Percentiles rank a stretch among this genome's conserved stretches.
These are phyloP conservation scores for Diaporthe nobilis DNA, from an alignment of 2,329 filamentous ascomycete genomes.

Conservation along the genomic window DNA sequence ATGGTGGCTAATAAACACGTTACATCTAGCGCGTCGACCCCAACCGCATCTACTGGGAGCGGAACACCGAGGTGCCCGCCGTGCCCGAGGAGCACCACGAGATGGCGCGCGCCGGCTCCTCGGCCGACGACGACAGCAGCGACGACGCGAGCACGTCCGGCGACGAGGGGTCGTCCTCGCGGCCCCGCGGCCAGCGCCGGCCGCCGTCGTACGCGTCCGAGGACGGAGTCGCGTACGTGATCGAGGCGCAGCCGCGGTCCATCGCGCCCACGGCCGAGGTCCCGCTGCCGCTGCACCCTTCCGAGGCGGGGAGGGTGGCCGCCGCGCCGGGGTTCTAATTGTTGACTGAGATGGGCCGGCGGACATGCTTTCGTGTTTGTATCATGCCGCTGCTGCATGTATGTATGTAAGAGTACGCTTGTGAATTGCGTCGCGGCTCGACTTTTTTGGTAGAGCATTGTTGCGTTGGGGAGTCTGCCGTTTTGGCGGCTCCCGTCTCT, in stretches of 20 bases:
- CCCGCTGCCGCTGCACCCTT: conserved; percentile 63
- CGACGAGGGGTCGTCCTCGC: conserved; percentile 37
- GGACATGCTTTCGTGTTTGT: background rate
- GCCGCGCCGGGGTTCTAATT: conserved; percentile 46
- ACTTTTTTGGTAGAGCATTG: background rate
- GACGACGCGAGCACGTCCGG: conserved; percentile 27
- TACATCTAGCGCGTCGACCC: conserved; percentile 78
- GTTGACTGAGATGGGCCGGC: background rate
- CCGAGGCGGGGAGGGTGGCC: conserved; percentile 56
- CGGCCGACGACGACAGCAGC: conserved; percentile 44
- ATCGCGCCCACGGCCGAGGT: conserved; percentile 59
- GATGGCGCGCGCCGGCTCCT: conserved; percentile 4
- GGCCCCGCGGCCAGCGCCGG: conserved; percentile 56
- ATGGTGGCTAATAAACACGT: background rate
- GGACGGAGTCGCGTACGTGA: conserved; percentile 80
- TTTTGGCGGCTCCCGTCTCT: background rate
- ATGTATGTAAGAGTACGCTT: conserved; percentile 16
- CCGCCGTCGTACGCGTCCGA: conserved; percentile 85
- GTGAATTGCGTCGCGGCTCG: background rate
- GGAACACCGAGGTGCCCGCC: conserved; percentile 61
- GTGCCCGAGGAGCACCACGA: conserved; percentile 41
- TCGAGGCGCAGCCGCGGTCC: conserved; percentile 75
- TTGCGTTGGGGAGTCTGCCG: background rate
- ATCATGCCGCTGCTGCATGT: background rate
- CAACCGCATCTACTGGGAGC: conserved; percentile 85